Evolutionary conservation across 306 rosid genomes (phyloP), one percentile per base, ranked within the genome.

Genomic region (Albizia julibrissin): DNA sequence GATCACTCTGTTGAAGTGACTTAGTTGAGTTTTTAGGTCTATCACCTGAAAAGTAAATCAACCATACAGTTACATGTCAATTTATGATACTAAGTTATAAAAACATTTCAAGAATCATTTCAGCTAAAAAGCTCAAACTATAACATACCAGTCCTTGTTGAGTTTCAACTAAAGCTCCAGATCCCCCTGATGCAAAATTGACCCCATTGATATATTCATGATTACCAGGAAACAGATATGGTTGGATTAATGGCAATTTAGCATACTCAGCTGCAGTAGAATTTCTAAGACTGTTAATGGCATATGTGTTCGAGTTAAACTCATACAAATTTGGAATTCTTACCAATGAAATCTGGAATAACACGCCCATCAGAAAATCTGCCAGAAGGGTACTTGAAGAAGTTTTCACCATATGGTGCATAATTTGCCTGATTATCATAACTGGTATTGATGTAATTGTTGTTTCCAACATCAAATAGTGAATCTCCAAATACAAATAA

Each of bases 181-280:
- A 91, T 69, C 92, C 93, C 12, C 70, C 89, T 27, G 95, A 91
- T 40, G 95, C 92, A 76, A 93, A 89, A 87, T 93, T 93, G 40
- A 83, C 83, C 11, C 97, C 97, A 47, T 83, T 40, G 4, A 68
- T 71, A 49, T 87, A 91, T 6, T 3, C 33, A 22, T 76, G 67
- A 75, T 66, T 11, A 70, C 86, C 84, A 8, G 91, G 92, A 67
- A 88, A 79, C 21, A 91, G 81, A 72, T 85, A 89, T 2, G 93
- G 82, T 39, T 80, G 88, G 27, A 89, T 64, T 18, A 6, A 62
- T 13, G 76, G 91, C 78, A 91, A 58, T 26, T 82, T 66, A 22
- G 90, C 92, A 87, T 84, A 89, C 81, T 91, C 88, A 74, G 93
- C 92, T 92, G 89, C 80, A 87, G 69, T 6, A 31, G 34, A 68